Base-by-base conservation (phyloP, 176 grass and related monocot species). In the Alloteropsis semialata region DNA sequence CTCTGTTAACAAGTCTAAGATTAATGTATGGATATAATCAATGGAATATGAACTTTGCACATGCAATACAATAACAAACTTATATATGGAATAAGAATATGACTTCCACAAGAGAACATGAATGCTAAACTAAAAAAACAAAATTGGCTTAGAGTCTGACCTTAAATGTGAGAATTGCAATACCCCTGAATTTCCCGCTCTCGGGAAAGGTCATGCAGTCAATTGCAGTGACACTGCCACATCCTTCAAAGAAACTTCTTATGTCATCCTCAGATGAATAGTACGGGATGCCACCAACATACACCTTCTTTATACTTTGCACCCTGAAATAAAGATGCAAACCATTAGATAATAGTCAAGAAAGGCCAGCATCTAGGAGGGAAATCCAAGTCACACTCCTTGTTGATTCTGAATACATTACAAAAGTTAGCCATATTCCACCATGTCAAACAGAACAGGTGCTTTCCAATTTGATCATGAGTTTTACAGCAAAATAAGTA, bases 241-340 rank as follows among this genome's bases (percentile, higher is more conserved):
- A 95, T 66, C 54, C 84, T 69, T 90, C 92, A 79, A 98, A 98
- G 71, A 95, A 98, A 59, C 92, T 93, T 84, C 87, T 91, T 76
- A 98, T 98, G 75, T 98, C 96, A 82, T 98, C 92, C 76, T 95
- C 92, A 48, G 88, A 89, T 45, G 92, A 98, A 81, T 98, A 98
- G 70, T 98, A 98, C 5, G 96, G 96, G 56, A 98, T 95, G 37
- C 96, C 96, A 79, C 96, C 96, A 82, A 93, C 92, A 88, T 95
- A 98, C 59, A 95, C 88, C 88, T 95, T 97, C 71, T 98, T 95
- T 56, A 66, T 36, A 61, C 69, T 88, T 74, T 95, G 55, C 75
- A 90, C 89, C 50, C 90, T 98, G 88, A 86, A 88, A 93, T 27
- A 59, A 69, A 18, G 39, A 49, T 16, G 39, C 21, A 24, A 78